Evolutionary conservation across 345 rosid genomes (phyloP).

Genomic region (Linum trigynum): DNA sequence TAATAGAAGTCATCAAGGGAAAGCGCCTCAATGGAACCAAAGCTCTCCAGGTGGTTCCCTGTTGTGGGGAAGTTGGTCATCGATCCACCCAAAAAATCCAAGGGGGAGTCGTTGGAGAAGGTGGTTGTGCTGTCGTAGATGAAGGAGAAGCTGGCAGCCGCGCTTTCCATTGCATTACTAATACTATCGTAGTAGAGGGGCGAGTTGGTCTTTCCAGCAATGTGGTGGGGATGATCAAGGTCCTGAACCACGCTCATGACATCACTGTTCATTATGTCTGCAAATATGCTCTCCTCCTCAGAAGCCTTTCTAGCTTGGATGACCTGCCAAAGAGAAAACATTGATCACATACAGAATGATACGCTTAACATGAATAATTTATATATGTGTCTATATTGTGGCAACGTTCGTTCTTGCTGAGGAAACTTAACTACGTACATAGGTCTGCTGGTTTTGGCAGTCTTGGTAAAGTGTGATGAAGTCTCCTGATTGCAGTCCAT

Average conservation of each 20-base stretch:
- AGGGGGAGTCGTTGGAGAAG: conserved; percentile 63
- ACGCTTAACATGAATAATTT: background rate
- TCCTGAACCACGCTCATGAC: conserved; percentile 40
- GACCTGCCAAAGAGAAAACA: conserved; percentile 34
- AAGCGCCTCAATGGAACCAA: conserved; percentile 31
- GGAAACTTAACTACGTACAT: conserved; percentile 31
- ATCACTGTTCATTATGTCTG: conserved; percentile 34
- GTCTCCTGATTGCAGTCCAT: conserved; percentile 78
- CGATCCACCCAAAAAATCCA: conserved; percentile 76
- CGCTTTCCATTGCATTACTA: conserved; percentile 9
- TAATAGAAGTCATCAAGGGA: background rate
- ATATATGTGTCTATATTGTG: too few species aligned
- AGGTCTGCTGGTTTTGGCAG: conserved; percentile 35
- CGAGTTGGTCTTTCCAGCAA: conserved; percentile 25
- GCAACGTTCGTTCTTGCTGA: too few species aligned
- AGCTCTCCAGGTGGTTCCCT: conserved; percentile 47
- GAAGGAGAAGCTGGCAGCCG: conserved; percentile 38
- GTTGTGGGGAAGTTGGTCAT: conserved; percentile 46
- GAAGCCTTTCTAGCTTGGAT: conserved; percentile 82
- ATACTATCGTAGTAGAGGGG: background rate
- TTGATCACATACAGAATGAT: background rate
- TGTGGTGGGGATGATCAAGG: conserved; percentile 11
- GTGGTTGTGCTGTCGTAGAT: conserved; percentile 67
- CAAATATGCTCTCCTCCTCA: conserved; percentile 45
- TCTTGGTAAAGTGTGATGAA: conserved; percentile 72